phyloP scores from a whole-genome alignment of 306 rosid genomes.

The Acacia crassicarpa region DNA sequence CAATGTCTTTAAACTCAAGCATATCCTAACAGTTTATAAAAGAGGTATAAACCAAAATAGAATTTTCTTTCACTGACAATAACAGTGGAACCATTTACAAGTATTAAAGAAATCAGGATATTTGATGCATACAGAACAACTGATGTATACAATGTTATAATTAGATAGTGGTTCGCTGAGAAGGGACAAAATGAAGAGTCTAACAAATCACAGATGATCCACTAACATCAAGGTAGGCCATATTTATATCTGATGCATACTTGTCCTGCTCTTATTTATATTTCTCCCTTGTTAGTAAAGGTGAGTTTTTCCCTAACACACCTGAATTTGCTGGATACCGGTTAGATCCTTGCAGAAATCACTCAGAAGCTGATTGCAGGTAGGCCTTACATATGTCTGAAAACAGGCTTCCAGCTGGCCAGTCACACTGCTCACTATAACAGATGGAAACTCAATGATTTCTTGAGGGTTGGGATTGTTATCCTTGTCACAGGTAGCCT shows the following conservation, averaged over 20 bases:
- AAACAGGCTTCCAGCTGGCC: slow-evolving; percentile 94
- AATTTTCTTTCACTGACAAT: background rate
- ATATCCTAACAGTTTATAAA: slow-evolving; percentile 6
- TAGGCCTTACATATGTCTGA: slow-evolving; percentile 92
- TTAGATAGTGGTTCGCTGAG: background rate
- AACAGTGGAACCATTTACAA: slow-evolving; percentile 3
- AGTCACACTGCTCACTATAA: slow-evolving; percentile 81
- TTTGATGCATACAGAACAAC: slow-evolving; percentile 1
- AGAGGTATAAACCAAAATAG: background rate
- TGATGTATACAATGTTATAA: slow-evolving; percentile 4
- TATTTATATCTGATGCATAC: background rate
- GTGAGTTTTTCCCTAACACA: slow-evolving; percentile 41
- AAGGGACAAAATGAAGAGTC: background rate
- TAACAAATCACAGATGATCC: slow-evolving; percentile 2
- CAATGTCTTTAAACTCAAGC: background rate
- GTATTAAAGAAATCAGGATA: slow-evolving; percentile 21
- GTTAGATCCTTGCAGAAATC: slow-evolving; percentile 93
- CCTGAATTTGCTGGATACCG: slow-evolving; percentile 97
- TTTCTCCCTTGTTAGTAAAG: slow-evolving; percentile 22
- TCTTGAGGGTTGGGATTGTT: slow-evolving; percentile 90
- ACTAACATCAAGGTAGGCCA: background rate
- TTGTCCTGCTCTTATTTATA: slow-evolving; percentile 3
- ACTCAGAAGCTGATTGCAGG: slow-evolving; percentile 77
- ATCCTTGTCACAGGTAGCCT: slow-evolving; percentile 92
- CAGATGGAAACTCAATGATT: slow-evolving; percentile 97